Percentiles rank a stretch among this genome's conserved stretches.
Conservation (phyloP, 1,139 yeast genomes). For the Suhomyces yuchorum region DNA sequence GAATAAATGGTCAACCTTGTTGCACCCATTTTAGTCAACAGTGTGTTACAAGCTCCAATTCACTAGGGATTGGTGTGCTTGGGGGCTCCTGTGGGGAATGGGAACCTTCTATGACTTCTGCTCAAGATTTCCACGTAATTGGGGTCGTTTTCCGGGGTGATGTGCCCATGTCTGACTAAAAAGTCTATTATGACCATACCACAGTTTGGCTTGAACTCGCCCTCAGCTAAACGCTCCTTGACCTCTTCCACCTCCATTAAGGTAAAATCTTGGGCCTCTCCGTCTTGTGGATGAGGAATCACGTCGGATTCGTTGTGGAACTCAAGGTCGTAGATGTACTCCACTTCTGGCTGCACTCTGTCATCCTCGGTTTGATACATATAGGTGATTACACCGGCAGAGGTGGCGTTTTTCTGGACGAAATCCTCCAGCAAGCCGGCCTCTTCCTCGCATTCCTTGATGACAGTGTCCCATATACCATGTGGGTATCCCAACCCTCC, state of each 20-base stretch:
- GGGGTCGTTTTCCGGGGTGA: conserved; percentile 63
- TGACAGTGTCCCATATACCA: conserved; percentile 71
- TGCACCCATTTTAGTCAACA: too few species aligned
- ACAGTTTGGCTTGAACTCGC: conserved; percentile 87
- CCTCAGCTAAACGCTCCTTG: conserved; percentile 43
- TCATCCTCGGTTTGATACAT: conserved; percentile 54
- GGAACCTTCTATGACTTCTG: conserved; percentile 67
- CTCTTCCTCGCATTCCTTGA: conserved; percentile 89
- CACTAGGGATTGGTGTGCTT: too few species aligned
- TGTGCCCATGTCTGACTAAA: conserved; percentile 74
- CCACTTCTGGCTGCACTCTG: conserved; percentile 85
- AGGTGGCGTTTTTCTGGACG: conserved; percentile 44
- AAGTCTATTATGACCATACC: conserved; percentile 81
- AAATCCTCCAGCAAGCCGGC: conserved; percentile 69
- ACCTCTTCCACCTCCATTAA: conserved; percentile 65
- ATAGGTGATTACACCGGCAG: conserved; percentile 74
- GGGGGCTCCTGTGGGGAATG: conserved; percentile 55
- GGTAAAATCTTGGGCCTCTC: conserved; percentile 77
- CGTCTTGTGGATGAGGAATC: conserved; percentile 75
- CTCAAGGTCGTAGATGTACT: conserved; percentile 71
- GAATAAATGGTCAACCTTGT: too few species aligned
- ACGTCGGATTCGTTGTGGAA: conserved; percentile 51
- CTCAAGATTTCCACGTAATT: conserved; percentile 58
- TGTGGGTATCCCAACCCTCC: conserved; percentile 90
- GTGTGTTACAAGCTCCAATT: too few species aligned